These are phyloP conservation scores for Pseudogymnoascus sp. DNA, from an alignment of 2,329 filamentous ascomycete genomes.

Conservation along the genomic window DNA sequence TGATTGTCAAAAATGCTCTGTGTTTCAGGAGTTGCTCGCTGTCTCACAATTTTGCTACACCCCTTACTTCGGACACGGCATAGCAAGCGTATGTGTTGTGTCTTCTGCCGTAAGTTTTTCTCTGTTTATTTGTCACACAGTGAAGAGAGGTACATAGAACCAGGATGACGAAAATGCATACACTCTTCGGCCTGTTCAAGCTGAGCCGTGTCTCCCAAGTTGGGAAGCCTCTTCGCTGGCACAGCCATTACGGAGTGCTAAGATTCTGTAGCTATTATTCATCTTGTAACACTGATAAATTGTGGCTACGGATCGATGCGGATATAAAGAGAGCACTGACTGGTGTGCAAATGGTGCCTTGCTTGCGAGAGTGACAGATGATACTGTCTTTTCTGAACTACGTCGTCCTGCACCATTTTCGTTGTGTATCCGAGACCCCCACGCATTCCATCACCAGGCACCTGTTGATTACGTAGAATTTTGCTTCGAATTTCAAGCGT, in stretches of 20 bases:
- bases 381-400: neutral
- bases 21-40: neutral
- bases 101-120: neutral
- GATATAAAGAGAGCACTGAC: constrained; percentile 7
- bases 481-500: neutral
- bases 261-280: neutral
- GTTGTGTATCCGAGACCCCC: neutral
- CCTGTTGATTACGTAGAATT: neutral
- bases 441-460: neutral
- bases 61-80: neutral
- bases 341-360: neutral
- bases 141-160: neutral
- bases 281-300: neutral
- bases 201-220: constrained; percentile 2
- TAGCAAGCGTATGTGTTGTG: neutral
- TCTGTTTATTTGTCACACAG: neutral
- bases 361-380: neutral
- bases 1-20: neutral
- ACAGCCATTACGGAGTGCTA: neutral
- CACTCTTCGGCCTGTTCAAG: neutral
- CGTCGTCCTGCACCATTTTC: neutral
- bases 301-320: neutral
- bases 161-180: constrained; percentile 1
- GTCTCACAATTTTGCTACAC: neutral
- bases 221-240: constrained; percentile 5